phyloP scores from a whole-genome alignment of 148 eudicot genomes.

The Silene uniflora region DNA sequence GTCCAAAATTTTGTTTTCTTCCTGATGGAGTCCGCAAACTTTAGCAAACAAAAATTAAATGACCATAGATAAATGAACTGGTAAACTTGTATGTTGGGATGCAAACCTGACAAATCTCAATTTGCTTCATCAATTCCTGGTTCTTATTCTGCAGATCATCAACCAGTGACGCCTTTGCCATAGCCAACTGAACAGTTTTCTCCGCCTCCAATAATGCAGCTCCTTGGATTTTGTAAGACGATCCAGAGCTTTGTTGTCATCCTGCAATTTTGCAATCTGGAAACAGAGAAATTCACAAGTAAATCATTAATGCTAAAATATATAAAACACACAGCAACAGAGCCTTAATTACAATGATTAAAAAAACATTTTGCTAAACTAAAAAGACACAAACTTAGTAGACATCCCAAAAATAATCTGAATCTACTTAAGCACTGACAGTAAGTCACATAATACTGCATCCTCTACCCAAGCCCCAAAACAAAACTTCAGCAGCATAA shows the following conservation, averaged over 20 bases:
- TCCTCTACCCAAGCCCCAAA: background rate
- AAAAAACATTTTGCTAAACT: background rate
- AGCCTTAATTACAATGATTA: background rate
- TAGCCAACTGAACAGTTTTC: conserved; percentile 68
- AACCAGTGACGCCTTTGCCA: conserved; percentile 87
- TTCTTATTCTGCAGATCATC: conserved; percentile 95
- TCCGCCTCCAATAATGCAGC: conserved; percentile 94
- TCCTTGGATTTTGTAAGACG: conserved; percentile 97
- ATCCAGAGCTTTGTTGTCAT: conserved; percentile 88
- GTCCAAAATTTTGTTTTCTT: conserved; percentile 86
- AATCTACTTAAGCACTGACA: background rate
- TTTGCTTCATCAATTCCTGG: conserved; percentile 87
- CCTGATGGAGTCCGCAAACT: conserved; percentile 45
- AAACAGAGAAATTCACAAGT: conserved; percentile 15
- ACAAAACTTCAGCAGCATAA: background rate
- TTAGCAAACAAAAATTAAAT: background rate
- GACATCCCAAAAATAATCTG: too few species aligned
- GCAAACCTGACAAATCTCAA: conserved; percentile 91
- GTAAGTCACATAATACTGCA: background rate
- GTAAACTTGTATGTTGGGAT: background rate
- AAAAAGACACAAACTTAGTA: background rate
- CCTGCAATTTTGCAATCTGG: conserved; percentile 82
- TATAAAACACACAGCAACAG: too few species aligned
- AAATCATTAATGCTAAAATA: conserved; percentile 1
- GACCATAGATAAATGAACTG: background rate